Evolutionary conservation across 306 rosid species (phyloP), one percentile per base, ranked within the genome.

Genomic region (Corylus heterophylla): DNA sequence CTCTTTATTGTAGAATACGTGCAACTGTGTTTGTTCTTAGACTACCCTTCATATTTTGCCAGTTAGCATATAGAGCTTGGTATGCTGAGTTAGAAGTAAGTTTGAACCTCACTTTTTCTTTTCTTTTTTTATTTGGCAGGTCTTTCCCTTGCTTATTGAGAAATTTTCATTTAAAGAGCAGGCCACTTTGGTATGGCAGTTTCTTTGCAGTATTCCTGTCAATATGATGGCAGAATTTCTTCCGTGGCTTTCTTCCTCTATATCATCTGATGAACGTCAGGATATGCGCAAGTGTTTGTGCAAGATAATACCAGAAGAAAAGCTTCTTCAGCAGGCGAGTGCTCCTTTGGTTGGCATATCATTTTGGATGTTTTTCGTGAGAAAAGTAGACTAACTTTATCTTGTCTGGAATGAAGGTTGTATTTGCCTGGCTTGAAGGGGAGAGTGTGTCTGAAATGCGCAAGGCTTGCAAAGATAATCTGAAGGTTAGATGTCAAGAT

Each of bases 191-290:
- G 79, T 75, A 54, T 80, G 84, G 84, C 79, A 67, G 77, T 80
- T 80, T 75, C 76, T 80, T n/a, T 80, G 84, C 75, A 80, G 84
- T 71, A 68, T 80, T 44, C 84, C 84, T 27, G 84, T 80, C 44
- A 80, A 80, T 31, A 80, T 80, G 79, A 80, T 80, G 78, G 76
- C 79, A 1, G 75, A 80, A 47, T 80, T 80, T 75, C 84, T 80
- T 68, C 84, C 84, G 7, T 80, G 84, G 84, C 84, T 80, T 54
- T 55, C 76, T 25, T 67, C 49, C 11, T 74, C 61, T 55, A 29
- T 80, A 29, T 80, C 84, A 29, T 47, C 79, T 13, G 84, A 74
- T 56, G 84, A 80, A 49, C 71, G 62, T 48, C 63, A 74, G 63
- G 79, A 80, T 69, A 67, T 80, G 71, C 79, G 22, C n/a, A 74